phyloP scores from a whole-genome alignment of 106 monocot genomes.

The Phalaenopsis aphrodite region DNA sequence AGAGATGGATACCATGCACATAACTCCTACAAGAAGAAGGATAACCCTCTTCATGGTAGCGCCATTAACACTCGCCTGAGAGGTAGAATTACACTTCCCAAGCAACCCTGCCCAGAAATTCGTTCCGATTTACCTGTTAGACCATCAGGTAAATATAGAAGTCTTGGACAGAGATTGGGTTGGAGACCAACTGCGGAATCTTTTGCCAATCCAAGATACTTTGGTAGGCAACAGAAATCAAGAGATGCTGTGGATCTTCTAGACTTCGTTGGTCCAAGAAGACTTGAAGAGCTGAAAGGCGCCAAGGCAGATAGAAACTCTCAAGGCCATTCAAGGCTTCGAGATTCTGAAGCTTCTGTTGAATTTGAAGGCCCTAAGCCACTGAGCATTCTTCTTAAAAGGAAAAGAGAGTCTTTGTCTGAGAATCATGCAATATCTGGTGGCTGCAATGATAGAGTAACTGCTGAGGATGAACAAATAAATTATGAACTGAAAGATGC shows the following conservation, averaged over 20 bases:
- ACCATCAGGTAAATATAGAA: conserved; percentile 10
- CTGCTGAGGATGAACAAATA: conserved; percentile 15
- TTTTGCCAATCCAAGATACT: conserved; percentile 14
- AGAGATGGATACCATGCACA: conserved; percentile 16
- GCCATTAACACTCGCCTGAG: conserved; percentile 45
- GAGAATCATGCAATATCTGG: conserved; percentile 11
- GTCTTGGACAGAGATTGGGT: conserved; percentile 31
- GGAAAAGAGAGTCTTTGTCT: conserved; percentile 31
- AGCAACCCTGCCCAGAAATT: conserved; percentile 15
- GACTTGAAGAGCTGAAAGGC: conserved; percentile 70
- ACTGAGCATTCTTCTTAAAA: conserved; percentile 54
- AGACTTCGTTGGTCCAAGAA: conserved; percentile 71
- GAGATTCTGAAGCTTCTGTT: conserved; percentile 20
- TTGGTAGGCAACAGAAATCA: conserved; percentile 8
- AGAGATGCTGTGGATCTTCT: conserved; percentile 29
- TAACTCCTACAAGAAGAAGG: background rate
- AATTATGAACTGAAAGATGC: conserved; percentile 4
- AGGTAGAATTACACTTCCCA: conserved; percentile 76
- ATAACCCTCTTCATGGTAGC: conserved; percentile 4
- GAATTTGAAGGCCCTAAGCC: conserved; percentile 72
- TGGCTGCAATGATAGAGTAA: background rate
- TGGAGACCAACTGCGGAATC: conserved; percentile 19
- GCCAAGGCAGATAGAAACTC: conserved; percentile 23
- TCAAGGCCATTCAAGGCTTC: conserved; percentile 7
- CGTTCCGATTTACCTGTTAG: conserved; percentile 13